Base-by-base conservation (phyloP, 2,329 filamentous ascomycete species). In the Diaporthe amygdali region DNA sequence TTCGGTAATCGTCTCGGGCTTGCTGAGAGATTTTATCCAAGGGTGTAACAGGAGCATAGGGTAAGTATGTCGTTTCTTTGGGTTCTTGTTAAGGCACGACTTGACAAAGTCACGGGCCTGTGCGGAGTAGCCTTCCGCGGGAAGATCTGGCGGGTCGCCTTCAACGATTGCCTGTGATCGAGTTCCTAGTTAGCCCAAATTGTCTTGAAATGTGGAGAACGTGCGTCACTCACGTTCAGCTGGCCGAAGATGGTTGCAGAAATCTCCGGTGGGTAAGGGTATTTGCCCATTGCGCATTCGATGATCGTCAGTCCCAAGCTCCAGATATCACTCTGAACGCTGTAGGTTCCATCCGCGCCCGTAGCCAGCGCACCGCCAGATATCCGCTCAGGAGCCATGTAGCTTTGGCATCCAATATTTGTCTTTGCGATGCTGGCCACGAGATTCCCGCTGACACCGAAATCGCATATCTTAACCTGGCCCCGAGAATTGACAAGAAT, bases 191-290 rank as follows among this genome's bases (percentile, higher is more conserved):
- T 59, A 78, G 75, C 78, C 70, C 75, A 73, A 54, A 56, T 27
- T 71, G 27, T 71, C 52, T 44, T 55, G 59, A 44, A 41, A 32
- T 41, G 25, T 22, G 34, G 46, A 55, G 55, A 34, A 37, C 14
- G 55, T 20, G 74, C 70, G 70, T 34, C 30, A 91, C 95, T 91
- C 88, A 98, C 96, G 77, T 93, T 97, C 41, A 99, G 86, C 80
- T 99, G 96, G 78, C 94, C 97, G 86, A 99, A 98, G 76, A 99
- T 99, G 78, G 97, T 98, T 80, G 96, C 96, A 75, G 97, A 98
- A 1, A 97, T 96, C 81, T 99, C 96, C 0, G 96, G 96, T 5
- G 96, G 96, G 78, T 99, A 99, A 1, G 96, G 96, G 81, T 99
- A 99, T 76, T 92, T 89, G 55, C 96, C 96, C 86, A 97, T 91